A percentile compares a stretch with the other conserved stretches of the same genome.
Conservation (phyloP, 768 basidiomycete species). For the Cubamyces lactineus region DNA sequence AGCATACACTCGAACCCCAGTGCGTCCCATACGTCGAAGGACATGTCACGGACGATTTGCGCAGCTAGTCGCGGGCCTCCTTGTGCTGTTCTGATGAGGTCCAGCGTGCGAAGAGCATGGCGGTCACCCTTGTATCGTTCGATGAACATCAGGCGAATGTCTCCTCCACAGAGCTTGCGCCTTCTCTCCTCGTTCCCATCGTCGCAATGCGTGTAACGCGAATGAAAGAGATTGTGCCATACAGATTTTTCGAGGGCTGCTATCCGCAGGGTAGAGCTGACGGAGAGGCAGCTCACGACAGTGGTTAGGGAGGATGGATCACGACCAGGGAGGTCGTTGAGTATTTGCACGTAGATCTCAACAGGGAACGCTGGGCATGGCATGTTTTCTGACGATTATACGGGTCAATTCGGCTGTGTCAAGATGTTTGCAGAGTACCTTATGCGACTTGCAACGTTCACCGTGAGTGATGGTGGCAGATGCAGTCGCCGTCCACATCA, state of each 20-base stretch:
- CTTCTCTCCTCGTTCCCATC: constrained; percentile 42
- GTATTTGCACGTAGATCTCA: constrained; percentile 43
- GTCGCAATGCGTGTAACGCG: constrained; percentile 49
- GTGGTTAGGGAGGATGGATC: constrained; percentile 31
- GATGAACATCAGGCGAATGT: constrained; percentile 13
- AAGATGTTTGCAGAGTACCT: neutral
- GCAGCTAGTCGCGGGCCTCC: neutral
- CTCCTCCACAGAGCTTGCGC: constrained; percentile 21
- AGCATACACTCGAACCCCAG: constrained; percentile 44
- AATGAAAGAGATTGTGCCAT: constrained; percentile 58
- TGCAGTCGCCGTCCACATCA: too few species aligned
- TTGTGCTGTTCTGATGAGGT: constrained; percentile 1
- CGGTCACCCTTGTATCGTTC: constrained; percentile 13
- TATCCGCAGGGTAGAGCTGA: constrained; percentile 44
- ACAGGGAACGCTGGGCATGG: constrained; percentile 30
- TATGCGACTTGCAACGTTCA: too few species aligned
- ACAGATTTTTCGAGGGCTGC: constrained; percentile 46
- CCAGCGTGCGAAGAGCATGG: constrained; percentile 1
- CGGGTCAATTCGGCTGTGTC: neutral
- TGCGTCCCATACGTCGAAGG: constrained; percentile 58
- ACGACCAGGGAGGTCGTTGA: constrained; percentile 32
- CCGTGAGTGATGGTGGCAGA: too few species aligned
- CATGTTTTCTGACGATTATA: neutral
- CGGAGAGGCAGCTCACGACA: constrained; percentile 44
- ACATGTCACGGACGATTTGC: constrained; percentile 16